Base-by-base conservation (phyloP, 352 stramenopile genomes). In the Phytophthora litchii region DNA sequence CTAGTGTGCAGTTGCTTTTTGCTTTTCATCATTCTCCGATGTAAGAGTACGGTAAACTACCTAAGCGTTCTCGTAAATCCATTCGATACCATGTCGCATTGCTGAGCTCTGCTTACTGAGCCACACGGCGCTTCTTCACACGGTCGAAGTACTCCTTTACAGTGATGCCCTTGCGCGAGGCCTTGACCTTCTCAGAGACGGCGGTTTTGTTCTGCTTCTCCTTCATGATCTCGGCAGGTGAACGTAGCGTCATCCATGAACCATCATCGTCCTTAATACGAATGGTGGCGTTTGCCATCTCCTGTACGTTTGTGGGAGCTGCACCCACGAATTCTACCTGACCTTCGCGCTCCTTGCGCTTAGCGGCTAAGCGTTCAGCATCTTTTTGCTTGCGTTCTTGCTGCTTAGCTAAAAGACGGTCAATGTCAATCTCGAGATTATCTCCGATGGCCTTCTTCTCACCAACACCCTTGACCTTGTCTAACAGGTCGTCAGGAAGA, bases 121-220 rank as follows among this genome's bases (percentile, higher is more conserved):
- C 62, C 35, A 89, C 74, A 52, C 79, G 79, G 34, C 72, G 73
- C 64, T 90, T 91, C 65, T 92, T 92, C 40, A 94, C 83, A 46
- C 86, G 86, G 55, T 92, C 82, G 47, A 94, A 91, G 67, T 94
- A 94, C 47, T 94, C 86, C 55, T 94, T 91, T 25, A 94, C 80
- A 34, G 86, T 84, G 41, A 94, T 89, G 20, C 86, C 86, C 53
- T 87, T 88, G 53, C 86, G 83, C 8, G 69, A 69, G 12, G 78
- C 75, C 64, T 94, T 94, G 14, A 82, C 75, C 36, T 88, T 80
- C 3, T 80, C 70, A 10, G 83, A 80, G 3, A 94, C 80, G 7
- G 78, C 55, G 0, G 76, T 71, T 48, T 91, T 91, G 48, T 63
- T 75, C 54, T 88, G 70, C 66, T 86, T 91, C 46, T 92, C 70